Percentiles rank a stretch among this genome's conserved stretches.
Conservation (phyloP, 1,284 basidiomycete genomes). For the Tylopilus sp. region DNA sequence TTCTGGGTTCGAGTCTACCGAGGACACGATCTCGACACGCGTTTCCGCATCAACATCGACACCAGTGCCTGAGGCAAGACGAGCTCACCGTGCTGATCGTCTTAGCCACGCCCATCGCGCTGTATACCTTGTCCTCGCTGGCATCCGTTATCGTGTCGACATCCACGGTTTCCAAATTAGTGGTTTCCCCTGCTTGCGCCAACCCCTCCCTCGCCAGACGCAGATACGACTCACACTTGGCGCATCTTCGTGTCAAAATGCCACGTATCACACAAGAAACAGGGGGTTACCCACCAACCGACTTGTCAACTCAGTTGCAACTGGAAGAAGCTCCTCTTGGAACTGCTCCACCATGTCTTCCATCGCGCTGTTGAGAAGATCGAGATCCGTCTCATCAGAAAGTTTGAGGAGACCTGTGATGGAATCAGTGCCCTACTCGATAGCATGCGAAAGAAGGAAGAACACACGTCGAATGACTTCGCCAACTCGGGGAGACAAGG, state of each 20-base stretch:
- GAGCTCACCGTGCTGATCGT: conserved; percentile 67
- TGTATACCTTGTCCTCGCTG: conserved; percentile 80
- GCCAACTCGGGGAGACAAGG: conserved; percentile 76
- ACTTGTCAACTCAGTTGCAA: conserved; percentile 77
- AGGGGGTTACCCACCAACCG: conserved; percentile 56
- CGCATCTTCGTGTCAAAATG: conserved; percentile 2
- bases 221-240: conserved; percentile 76
- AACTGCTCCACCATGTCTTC: conserved; percentile 85
- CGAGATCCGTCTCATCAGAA: conserved; percentile 86
- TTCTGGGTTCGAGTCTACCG: conserved; percentile 72
- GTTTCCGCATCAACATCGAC: background rate
- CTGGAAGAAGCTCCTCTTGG: conserved; percentile 81
- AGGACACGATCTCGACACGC: conserved; percentile 54
- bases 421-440: background rate
- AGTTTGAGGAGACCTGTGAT: conserved; percentile 75
- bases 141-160: conserved; percentile 53
- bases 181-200: conserved; percentile 47
- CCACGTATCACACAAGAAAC: background rate
- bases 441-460: background rate
- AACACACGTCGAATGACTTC: conserved; percentile 79
- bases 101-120: conserved; percentile 82
- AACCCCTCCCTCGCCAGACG: conserved; percentile 70
- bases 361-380: conserved; percentile 79
- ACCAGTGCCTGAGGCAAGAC: background rate
- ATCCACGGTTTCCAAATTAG: conserved; percentile 39